A percentile compares a stretch with the other conserved stretches of the same genome.
Conservation (phyloP, 2,329 filamentous ascomycete species). For the Neonectria hederae region DNA sequence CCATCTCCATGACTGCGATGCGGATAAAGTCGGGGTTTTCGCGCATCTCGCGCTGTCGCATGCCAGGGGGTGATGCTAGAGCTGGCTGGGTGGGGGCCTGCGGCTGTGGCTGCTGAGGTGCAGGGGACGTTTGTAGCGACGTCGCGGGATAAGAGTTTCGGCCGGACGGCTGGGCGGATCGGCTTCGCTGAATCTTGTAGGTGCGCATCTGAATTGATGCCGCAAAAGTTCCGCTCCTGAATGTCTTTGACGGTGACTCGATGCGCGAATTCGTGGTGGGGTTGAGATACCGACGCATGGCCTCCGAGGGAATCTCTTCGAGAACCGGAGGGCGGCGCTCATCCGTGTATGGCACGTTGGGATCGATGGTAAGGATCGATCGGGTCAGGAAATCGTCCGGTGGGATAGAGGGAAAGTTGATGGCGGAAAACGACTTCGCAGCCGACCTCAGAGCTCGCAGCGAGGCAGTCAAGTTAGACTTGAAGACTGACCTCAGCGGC, state of each 20-base stretch:
- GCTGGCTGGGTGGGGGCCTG: conserved; percentile 47
- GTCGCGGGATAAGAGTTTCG: conserved; percentile 47
- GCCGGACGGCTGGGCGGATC: conserved; percentile 47
- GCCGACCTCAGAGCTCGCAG: conserved; percentile 71
- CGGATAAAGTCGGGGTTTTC: conserved; percentile 77
- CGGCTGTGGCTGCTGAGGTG: conserved; percentile 42
- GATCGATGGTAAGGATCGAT: conserved; percentile 74
- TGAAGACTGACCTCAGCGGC: conserved; percentile 68
- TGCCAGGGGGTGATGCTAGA: conserved; percentile 54
- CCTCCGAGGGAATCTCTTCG: conserved; percentile 72
- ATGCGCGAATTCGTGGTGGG: conserved; percentile 60
- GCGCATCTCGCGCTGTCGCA: conserved; percentile 72
- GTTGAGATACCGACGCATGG: conserved; percentile 73
- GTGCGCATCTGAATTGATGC: conserved; percentile 79
- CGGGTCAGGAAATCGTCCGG: conserved; percentile 74
- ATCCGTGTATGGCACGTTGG: conserved; percentile 72
- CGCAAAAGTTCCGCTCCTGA: conserved; percentile 59
- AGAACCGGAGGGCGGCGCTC: conserved; percentile 71
- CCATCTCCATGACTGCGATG: conserved; percentile 77
- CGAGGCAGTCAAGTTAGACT: conserved; percentile 75
- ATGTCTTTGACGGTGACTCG: conserved; percentile 43
- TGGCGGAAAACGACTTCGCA: conserved; percentile 69
- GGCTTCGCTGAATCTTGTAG: conserved; percentile 67
- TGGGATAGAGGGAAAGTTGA: conserved; percentile 71
- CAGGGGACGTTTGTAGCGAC: conserved; percentile 44